Base-by-base conservation (phyloP, 345 rosid genomes). In the Linum tenue region DNA sequence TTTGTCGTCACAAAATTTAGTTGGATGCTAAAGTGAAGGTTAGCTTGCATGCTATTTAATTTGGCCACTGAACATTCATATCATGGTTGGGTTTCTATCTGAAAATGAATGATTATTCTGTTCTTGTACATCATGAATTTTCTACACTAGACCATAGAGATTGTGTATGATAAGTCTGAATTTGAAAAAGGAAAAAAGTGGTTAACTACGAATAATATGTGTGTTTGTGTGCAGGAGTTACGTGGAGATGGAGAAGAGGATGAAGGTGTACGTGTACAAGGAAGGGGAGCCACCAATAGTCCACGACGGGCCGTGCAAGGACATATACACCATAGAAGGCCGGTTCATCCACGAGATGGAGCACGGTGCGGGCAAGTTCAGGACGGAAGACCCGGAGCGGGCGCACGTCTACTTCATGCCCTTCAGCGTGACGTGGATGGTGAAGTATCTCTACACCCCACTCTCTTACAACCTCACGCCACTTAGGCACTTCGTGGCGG, bases 361-460 rank as follows among this genome's bases (percentile, higher is more conserved):
- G 73, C 88, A 79, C 2, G 84, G 73, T 0, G 67, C 67, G 8
- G 62, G 41, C 2, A 76, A 70, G 81, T 90, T 86, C 62, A 82
- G 81, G 69, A 85, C 96, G 9, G 70, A 61, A 64, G 80, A 90
- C 58, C 77, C 87, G 0, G 59, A 69, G 12, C 73, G 70, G 4
- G 97, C 98, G 48, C 88, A 86, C 39, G 91, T 82, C 15, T 92
- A 77, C 76, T 92, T 86, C 79, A 67, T 92, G 81, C 97, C 98
- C 4, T 92, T 86, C 72, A 92, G 94, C 60, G 94, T 90, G 16
- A 17, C 94, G 3, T 81, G 82, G 87, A 77, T 92, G 81, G 98
- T 92, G 14, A 69, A 58, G 69, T 90, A 86, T 74, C 71, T 88
- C 0, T 90, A 87, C 71, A 64, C 67, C 50, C 79, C 84, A 22